Evolutionary conservation across 2,329 filamentous ascomycete genomes (phyloP).

Genomic region (Penicillium sp.): DNA sequence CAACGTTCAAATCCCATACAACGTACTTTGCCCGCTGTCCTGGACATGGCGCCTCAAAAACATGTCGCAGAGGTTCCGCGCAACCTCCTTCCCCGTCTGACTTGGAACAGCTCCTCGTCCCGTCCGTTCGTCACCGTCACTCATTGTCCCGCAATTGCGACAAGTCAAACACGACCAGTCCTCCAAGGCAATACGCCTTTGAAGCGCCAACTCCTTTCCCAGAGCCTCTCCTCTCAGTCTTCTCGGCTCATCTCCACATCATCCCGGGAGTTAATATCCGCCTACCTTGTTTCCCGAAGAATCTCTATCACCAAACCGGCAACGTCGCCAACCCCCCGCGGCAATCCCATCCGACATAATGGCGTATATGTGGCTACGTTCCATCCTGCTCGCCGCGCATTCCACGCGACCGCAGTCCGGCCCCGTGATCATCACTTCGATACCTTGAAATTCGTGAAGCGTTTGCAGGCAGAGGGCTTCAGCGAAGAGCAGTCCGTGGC

Average conservation of each 20-base stretch:
- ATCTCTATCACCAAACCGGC: conserved; percentile 15
- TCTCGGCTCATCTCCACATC: conserved; percentile 17
- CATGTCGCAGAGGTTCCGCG: conserved; percentile 44
- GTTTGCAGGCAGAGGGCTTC: conserved; percentile 84
- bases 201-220: conserved; percentile 22
- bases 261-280: conserved; percentile 13
- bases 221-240: conserved; percentile 9
- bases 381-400: conserved; percentile 41
- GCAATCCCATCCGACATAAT: conserved; percentile 44
- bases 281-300: conserved; percentile 22
- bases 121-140: conserved; percentile 31
- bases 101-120: conserved; percentile 40
- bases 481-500: conserved; percentile 92
- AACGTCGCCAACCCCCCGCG: conserved; percentile 18
- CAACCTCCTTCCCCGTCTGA: conserved; percentile 42
- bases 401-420: conserved; percentile 63
- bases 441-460: conserved; percentile 93
- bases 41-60: conserved; percentile 42
- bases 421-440: conserved; percentile 91
- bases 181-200: conserved; percentile 24
- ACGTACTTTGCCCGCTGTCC: background rate
- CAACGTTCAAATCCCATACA: background rate
- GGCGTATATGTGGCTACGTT: conserved; percentile 48
- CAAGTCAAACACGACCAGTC: conserved; percentile 25
- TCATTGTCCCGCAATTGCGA: conserved; percentile 26